These are phyloP conservation scores for Talaromyces amestolkiae DNA, from an alignment of 2,329 filamentous ascomycete genomes.

Conservation along the genomic window DNA sequence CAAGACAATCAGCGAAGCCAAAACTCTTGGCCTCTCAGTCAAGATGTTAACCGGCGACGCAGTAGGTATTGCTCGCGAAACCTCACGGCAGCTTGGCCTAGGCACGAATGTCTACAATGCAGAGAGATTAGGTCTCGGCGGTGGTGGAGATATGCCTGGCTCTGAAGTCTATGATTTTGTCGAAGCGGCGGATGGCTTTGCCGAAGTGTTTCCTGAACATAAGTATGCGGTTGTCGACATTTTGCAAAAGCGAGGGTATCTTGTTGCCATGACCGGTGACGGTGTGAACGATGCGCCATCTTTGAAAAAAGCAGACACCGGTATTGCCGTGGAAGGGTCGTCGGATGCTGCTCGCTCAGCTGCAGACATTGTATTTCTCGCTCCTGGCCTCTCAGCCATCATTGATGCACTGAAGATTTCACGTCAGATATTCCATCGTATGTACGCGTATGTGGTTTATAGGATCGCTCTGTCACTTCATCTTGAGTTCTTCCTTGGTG, in stretches of 20 bases:
- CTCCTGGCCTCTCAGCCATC: conserved; percentile 84
- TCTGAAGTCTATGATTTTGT: conserved; percentile 95
- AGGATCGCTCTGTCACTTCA: conserved; percentile 90
- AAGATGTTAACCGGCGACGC: conserved; percentile 97
- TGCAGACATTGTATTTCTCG: conserved; percentile 91
- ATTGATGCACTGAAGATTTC: conserved; percentile 91
- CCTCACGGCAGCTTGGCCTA: conserved; percentile 84
- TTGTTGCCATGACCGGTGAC: conserved; percentile 91
- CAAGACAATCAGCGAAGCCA: conserved; percentile 86
- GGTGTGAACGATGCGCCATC: conserved; percentile 54
- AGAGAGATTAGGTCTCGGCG: conserved; percentile 85
- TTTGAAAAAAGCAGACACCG: conserved; percentile 73
- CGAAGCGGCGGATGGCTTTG: conserved; percentile 90
- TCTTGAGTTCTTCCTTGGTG: conserved; percentile 84
- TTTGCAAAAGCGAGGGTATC: conserved; percentile 86
- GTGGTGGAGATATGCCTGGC: conserved; percentile 87
- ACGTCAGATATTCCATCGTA: conserved; percentile 92
- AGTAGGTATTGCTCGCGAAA: conserved; percentile 88
- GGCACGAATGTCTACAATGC: conserved; percentile 93
- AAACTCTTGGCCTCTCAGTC: conserved; percentile 81
- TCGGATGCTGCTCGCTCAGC: conserved; percentile 88
- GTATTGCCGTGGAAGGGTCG: conserved; percentile 90
- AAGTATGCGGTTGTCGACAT: conserved; percentile 95
- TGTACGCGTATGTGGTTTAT: conserved; percentile 95
- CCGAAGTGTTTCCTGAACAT: conserved; percentile 91